Conservation (phyloP, 23 red algal genomes). For the Gracilariopsis chorda region DNA sequence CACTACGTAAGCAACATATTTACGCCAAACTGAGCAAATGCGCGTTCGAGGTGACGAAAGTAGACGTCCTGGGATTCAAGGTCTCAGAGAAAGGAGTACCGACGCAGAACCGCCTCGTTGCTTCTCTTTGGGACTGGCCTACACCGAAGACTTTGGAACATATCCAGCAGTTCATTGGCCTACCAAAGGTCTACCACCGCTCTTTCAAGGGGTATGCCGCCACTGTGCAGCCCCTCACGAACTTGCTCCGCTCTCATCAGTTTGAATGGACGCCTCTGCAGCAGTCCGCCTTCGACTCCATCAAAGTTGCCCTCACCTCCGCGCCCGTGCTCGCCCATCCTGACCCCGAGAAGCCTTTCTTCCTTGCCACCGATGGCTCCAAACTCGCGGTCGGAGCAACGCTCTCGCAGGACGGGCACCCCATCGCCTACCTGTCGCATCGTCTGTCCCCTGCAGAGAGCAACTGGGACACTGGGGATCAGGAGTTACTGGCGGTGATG, state of each 20-base stretch:
- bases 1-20: background rate
- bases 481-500: background rate
- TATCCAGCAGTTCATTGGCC: too few species aligned
- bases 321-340: background rate
- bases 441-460: background rate
- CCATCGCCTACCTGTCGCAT: background rate
- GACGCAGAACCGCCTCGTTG: too few species aligned
- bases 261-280: background rate
- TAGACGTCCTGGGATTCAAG: background rate
- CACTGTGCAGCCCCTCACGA: background rate
- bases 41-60: background rate
- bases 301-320: background rate
- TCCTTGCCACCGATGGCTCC: background rate
- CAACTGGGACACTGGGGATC: background rate
- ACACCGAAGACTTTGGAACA: too few species aligned
- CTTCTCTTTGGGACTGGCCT: too few species aligned
- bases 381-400: background rate
- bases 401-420: background rate
- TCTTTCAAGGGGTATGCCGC: background rate
- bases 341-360: background rate
- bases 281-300: background rate
- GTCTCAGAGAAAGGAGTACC: too few species aligned
- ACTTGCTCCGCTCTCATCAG: background rate
- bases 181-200: background rate
- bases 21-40: background rate